Evolutionary conservation across 1,284 basidiomycete genomes (phyloP), one percentile per base, ranked within the genome.

Genomic region (Pseudozyma pruni): DNA sequence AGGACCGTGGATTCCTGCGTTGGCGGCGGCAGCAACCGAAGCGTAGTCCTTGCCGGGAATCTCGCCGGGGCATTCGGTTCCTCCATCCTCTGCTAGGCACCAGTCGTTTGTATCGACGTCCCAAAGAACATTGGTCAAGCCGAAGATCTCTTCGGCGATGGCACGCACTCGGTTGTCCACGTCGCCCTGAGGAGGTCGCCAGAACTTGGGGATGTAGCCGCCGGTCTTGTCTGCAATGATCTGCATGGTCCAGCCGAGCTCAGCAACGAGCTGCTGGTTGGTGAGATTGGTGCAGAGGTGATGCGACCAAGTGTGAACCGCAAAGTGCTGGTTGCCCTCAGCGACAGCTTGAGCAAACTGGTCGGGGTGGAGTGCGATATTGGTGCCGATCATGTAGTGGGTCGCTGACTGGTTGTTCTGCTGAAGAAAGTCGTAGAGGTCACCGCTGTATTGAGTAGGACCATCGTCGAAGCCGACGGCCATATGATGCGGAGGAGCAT

Each of bases 381-480:
- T 91, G 25, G 92, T 94, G 45, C 93, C 93, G 23, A 96, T 89
- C 49, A 93, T 89, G 85, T 95, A 97, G 86, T 96, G 96, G 1
- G 94, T 96, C 4, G 93, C 88, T 8, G 84, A 86, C 70, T 95
- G 79, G 51, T 89, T 83, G 79, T 91, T 85, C 68, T 87, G 81
- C 42, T 86, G 81, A 46, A 97, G 85, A 79, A 86, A 93, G 47
- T 88, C 84, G 45, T 94, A 86, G 8, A 82, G 64, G 50, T 77
- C 84, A 17, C 90, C 87, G 2, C 92, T 94, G 83, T 90, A 92
- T 17, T 86, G 87, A 43, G 87, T 88, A 43, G 94, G 94, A 19
- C 91, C 92, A 76, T 93, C 91, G 76, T 92, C 91, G 79, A 85
- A 85, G 17, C 67, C 70, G 23, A 81, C 40, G 31, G 53, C 66